Evolutionary conservation across 768 basidiomycete species (phyloP).

Genomic region (Saitozyma podzolica): DNA sequence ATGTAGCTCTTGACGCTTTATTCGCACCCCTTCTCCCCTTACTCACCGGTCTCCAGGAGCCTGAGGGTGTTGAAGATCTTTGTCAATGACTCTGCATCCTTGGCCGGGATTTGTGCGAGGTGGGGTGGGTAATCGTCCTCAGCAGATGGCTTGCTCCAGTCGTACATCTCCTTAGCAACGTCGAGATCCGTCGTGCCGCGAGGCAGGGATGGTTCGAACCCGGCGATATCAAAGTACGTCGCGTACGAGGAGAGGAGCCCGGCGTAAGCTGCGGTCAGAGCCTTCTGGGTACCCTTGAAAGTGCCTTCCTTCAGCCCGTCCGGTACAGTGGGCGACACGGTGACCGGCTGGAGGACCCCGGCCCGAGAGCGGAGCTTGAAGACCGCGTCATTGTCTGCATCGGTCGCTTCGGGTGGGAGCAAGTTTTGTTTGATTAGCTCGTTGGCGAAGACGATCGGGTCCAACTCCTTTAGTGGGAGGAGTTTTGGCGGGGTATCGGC

Average conservation of each 20-base stretch:
- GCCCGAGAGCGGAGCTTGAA: not conserved
- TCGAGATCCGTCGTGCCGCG: not conserved
- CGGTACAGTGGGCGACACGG: not conserved
- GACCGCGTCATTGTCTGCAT: too few relatives aligned
- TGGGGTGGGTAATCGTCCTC: conserved; percentile 3
- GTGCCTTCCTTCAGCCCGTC: not conserved
- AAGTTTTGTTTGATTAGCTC: conserved; percentile 1
- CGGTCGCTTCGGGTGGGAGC: not conserved
- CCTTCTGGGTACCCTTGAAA: conserved; percentile 7
- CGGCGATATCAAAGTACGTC: conserved; percentile 2
- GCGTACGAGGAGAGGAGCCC: not conserved
- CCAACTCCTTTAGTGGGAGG: not conserved
- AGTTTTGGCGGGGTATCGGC: not conserved
- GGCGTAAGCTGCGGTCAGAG: not conserved
- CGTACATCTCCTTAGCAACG: not conserved
- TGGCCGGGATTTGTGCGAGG: not conserved
- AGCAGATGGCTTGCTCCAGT: not conserved
- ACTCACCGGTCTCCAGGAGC: not conserved
- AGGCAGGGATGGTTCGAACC: not conserved
- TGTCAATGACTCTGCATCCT: not conserved
- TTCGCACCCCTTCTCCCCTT: too few relatives aligned
- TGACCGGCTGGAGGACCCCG: not conserved
- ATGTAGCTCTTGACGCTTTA: not conserved
- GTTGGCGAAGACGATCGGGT: conserved; percentile 3
- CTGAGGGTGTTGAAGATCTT: conserved; percentile 1